Conservation (phyloP, 129 eudicot genomes). For the Cynara cardunculus region DNA sequence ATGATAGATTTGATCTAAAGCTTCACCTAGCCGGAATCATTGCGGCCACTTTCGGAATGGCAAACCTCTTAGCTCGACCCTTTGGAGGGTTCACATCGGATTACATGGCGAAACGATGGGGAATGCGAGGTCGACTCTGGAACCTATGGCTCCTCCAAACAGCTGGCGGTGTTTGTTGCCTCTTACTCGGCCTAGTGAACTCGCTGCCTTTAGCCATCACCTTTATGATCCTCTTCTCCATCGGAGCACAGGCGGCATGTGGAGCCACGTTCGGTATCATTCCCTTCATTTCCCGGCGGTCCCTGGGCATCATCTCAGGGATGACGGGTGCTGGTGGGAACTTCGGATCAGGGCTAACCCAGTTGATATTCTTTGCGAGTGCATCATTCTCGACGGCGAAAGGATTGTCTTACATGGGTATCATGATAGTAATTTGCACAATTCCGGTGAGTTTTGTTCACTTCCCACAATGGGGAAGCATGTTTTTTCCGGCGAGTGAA, state of each 20-base stretch:
- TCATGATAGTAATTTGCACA: conserved; percentile 50
- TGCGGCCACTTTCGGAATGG: conserved; percentile 78
- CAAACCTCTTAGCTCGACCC: conserved; percentile 65
- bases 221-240: conserved; percentile 66
- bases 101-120: conserved; percentile 38
- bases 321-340: conserved; percentile 83
- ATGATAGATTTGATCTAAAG: conserved; percentile 49
- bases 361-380: conserved; percentile 56
- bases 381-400: conserved; percentile 41
- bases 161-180: conserved; percentile 55
- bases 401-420: conserved; percentile 64
- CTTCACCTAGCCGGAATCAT: conserved; percentile 69
- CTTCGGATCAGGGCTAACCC: conserved; percentile 74
- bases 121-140: conserved; percentile 89
- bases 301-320: conserved; percentile 70
- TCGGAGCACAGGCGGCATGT: conserved; percentile 80
- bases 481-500: conserved; percentile 32
- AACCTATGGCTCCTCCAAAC: conserved; percentile 75
- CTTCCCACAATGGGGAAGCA: conserved; percentile 60
- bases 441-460: conserved; percentile 57
- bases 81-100: conserved; percentile 68
- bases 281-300: conserved; percentile 71
- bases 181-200: conserved; percentile 51
- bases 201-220: conserved; percentile 48
- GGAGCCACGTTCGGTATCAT: conserved; percentile 87